Conservation (phyloP, 441 rosid species). For the Melastoma candidum region DNA sequence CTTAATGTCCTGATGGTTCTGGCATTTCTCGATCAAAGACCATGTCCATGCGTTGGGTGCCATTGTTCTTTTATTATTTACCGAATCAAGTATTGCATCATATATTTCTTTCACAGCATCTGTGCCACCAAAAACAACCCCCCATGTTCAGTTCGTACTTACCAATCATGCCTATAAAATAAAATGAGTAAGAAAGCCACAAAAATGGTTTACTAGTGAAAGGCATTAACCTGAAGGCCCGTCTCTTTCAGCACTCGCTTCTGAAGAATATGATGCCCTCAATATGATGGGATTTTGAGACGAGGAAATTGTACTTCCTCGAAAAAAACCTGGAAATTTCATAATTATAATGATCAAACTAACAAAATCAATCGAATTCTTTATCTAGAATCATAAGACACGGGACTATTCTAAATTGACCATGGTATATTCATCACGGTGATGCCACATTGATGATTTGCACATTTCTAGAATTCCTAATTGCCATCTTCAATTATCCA, state of each 20-base stretch:
- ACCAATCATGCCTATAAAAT: conserved; percentile 1
- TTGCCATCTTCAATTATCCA: too few species aligned
- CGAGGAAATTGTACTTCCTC: conserved; percentile 19
- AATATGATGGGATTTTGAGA: conserved; percentile 16
- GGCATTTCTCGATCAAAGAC: conserved; percentile 70
- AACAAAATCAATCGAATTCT: too few species aligned
- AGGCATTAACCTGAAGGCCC: conserved; percentile 45
- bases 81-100: conserved; percentile 51
- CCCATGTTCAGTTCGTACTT: conserved; percentile 5
- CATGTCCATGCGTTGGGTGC: conserved; percentile 78
- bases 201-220: background rate
- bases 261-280: conserved; percentile 32
- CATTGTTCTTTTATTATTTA: conserved; percentile 55
- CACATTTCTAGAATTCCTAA: too few species aligned
- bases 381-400: too few species aligned
- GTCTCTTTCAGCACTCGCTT: conserved; percentile 22
- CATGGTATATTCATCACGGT: too few species aligned
- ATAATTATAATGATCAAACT: background rate
- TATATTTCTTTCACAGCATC: conserved; percentile 62
- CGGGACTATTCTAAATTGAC: too few species aligned
- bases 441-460: too few species aligned
- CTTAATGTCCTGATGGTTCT: conserved; percentile 44
- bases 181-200: background rate
- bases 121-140: conserved; percentile 24
- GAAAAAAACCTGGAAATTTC: conserved; percentile 20